Evolutionary conservation across 371 early-diverging fungal species (phyloP).

Genomic region (Haplosporangium sp.): DNA sequence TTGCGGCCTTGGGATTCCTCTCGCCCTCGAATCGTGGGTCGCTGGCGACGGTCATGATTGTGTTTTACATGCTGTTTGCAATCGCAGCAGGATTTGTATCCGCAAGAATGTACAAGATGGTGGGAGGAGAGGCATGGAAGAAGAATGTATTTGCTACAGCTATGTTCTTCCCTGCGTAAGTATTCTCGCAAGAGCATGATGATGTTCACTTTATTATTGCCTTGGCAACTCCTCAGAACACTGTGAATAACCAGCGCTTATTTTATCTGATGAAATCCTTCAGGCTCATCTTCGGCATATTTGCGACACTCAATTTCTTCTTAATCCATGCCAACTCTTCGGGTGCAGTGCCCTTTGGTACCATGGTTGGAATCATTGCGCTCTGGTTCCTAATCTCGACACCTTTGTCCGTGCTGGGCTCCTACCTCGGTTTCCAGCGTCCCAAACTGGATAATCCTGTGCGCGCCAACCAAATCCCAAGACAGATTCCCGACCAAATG

Average conservation of each 20-base stretch:
- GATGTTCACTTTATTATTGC: too few relatives aligned
- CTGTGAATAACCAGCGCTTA: too few relatives aligned
- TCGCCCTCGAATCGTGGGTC: constrained; percentile 96
- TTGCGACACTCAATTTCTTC: constrained; percentile 91
- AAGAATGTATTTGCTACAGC: constrained; percentile 86
- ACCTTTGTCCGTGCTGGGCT: constrained; percentile 91
- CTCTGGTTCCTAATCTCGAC: constrained; percentile 91
- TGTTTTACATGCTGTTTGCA: constrained; percentile 90
- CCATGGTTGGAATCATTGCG: constrained; percentile 85
- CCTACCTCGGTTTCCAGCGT: constrained; percentile 93
- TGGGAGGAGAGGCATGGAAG: constrained; percentile 90
- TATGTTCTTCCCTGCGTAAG: constrained; percentile 85
- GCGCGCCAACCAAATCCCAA: constrained; percentile 93
- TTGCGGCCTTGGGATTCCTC: constrained; percentile 97
- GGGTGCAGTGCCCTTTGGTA: constrained; percentile 93
- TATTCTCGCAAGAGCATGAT: too few relatives aligned
- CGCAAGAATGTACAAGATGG: constrained; percentile 93
- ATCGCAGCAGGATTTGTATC: constrained; percentile 90
- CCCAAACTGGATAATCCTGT: constrained; percentile 88
- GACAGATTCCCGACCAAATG: constrained; percentile 90
- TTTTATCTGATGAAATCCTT: too few relatives aligned
- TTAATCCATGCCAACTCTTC: constrained; percentile 88
- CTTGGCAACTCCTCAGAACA: too few relatives aligned
- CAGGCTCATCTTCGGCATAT: constrained; percentile 72
- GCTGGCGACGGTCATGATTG: constrained; percentile 87